Percentiles rank a stretch among this genome's conserved stretches.
These are phyloP conservation scores for Yamagishiella unicocca DNA, from an alignment of 139 green algal genomes.

Conservation along the genomic window DNA sequence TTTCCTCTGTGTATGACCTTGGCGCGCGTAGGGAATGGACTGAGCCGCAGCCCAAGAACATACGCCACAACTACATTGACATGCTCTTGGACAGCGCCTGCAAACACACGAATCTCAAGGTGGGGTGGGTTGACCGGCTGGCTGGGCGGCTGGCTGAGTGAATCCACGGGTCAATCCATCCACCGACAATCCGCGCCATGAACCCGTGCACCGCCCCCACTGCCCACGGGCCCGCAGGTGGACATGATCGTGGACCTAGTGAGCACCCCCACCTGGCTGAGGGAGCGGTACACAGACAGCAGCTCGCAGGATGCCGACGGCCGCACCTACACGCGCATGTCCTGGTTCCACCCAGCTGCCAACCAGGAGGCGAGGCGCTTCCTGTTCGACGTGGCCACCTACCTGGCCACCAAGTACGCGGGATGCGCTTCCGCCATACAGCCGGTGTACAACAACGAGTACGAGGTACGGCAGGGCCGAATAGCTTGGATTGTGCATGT, in stretches of 20 bases:
- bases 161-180: neutral
- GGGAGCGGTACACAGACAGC: neutral
- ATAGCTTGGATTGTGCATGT: neutral
- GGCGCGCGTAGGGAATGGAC: neutral
- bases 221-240: neutral
- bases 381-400: neutral
- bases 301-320: neutral
- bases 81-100: neutral
- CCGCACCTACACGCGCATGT: slow-evolving; percentile 23
- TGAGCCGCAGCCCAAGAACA: neutral
- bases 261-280: neutral
- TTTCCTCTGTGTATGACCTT: no score
- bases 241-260: slow-evolving; percentile 13
- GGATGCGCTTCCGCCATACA: slow-evolving; percentile 6
- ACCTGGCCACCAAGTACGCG: neutral
- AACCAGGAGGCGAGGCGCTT: neutral
- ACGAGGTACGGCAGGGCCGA: slow-evolving; percentile 9
- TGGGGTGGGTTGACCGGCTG: neutral
- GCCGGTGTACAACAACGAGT: slow-evolving; percentile 45
- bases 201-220: neutral
- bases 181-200: neutral
- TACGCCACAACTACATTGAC: neutral
- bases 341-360: slow-evolving; percentile 14
- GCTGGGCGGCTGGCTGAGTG: neutral
- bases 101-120: neutral